A percentile compares a stretch with the other conserved stretches of the same genome.
Evolutionary conservation across 2,329 filamentous ascomycete genomes (phyloP).

Genomic region (Penicillium polonicum): DNA sequence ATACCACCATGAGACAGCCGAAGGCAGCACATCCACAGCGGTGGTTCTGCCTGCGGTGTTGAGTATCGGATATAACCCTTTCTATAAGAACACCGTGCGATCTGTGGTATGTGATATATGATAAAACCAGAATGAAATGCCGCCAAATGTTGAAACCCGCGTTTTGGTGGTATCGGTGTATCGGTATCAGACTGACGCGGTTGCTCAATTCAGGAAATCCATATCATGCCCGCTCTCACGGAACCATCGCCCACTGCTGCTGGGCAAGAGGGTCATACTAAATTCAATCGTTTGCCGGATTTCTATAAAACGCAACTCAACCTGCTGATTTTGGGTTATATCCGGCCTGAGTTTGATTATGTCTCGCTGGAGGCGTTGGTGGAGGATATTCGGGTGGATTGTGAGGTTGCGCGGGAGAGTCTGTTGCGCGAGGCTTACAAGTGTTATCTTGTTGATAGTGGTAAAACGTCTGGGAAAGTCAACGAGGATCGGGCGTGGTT

Average conservation of each 20-base stretch:
- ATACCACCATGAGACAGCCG: slow-evolving; percentile 27
- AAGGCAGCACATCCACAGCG: slow-evolving; percentile 15
- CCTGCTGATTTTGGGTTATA: slow-evolving; percentile 78
- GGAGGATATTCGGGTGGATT: slow-evolving; percentile 85
- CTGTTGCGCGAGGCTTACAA: slow-evolving; percentile 64
- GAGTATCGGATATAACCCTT: slow-evolving; percentile 95
- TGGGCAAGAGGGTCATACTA: slow-evolving; percentile 25
- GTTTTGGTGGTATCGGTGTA: not conserved
- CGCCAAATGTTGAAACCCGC: not conserved
- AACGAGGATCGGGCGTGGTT: slow-evolving; percentile 37
- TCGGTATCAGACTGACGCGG: not conserved
- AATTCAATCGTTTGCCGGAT: slow-evolving; percentile 55
- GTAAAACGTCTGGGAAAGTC: slow-evolving; percentile 30
- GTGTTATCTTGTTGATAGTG: slow-evolving; percentile 40
- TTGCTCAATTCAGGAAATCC: slow-evolving; percentile 63
- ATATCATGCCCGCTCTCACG: slow-evolving; percentile 75
- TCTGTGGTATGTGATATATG: slow-evolving; percentile 57
- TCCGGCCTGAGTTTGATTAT: slow-evolving; percentile 88
- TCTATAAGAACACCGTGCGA: slow-evolving; percentile 86
- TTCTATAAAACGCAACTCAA: slow-evolving; percentile 84
- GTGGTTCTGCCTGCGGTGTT: slow-evolving; percentile 81
- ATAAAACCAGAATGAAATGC: not conserved
- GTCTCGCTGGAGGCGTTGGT: slow-evolving; percentile 77
- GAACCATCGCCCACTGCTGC: slow-evolving; percentile 36
- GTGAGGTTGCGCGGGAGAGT: slow-evolving; percentile 74